These are phyloP conservation scores for Aureobasidium sp. DNA, from an alignment of 2,329 filamentous ascomycete species.

Conservation along the genomic window DNA sequence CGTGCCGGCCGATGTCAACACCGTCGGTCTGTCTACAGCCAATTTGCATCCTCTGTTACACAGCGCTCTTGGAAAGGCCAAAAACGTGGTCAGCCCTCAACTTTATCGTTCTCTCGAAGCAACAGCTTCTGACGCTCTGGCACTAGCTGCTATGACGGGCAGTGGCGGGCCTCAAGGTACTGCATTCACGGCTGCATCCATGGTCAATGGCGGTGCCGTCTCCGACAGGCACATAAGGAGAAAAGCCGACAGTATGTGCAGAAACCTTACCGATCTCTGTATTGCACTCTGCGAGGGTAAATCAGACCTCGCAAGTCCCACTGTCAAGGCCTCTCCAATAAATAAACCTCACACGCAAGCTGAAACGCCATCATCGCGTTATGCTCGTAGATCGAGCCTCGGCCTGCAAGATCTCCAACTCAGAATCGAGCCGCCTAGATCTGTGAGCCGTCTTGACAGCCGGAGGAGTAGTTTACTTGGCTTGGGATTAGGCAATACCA, in stretches of 20 bases:
- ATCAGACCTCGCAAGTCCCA: not conserved
- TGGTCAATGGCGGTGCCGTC: constrained; percentile 41
- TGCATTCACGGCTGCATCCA: constrained; percentile 59
- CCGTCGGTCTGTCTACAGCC: constrained; percentile 33
- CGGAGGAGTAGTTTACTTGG: constrained; percentile 14
- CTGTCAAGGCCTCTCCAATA: not conserved
- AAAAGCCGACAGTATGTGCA: constrained; percentile 88
- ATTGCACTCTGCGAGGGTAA: constrained; percentile 55
- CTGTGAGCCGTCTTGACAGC: constrained; percentile 12
- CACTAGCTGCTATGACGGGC: constrained; percentile 71
- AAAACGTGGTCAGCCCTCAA: constrained; percentile 59
- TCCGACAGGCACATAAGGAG: constrained; percentile 80
- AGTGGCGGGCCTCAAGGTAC: constrained; percentile 56
- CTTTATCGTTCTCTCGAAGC: constrained; percentile 75
- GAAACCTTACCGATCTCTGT: constrained; percentile 86
- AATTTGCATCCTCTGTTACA: constrained; percentile 72
- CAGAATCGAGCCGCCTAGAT: constrained; percentile 8
- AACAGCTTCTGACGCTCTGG: constrained; percentile 72
- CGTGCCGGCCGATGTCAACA: constrained; percentile 30
- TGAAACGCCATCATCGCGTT: constrained; percentile 10
- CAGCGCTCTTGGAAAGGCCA: constrained; percentile 73
- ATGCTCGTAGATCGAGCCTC: constrained; percentile 2
- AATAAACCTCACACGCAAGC: not conserved
- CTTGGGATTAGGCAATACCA: not conserved
- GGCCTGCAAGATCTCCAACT: constrained; percentile 13